Evolutionary conservation across 345 rosid species (phyloP).

Genomic region (Dimocarpus longan): DNA sequence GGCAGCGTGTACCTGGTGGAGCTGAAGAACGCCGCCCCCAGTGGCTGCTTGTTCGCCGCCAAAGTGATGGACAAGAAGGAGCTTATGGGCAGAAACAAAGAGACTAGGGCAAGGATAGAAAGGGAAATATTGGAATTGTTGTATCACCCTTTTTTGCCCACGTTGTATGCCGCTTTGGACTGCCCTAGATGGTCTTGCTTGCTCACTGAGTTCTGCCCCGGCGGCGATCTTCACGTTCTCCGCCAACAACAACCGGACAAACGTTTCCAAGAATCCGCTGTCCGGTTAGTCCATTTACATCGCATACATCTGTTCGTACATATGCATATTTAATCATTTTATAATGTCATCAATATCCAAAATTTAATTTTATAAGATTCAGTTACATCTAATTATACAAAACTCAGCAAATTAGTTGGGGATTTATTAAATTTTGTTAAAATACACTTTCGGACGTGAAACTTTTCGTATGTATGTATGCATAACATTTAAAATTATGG

Average conservation of each 20-base stretch:
- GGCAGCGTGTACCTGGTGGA: constrained; percentile 85
- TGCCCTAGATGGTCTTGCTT: constrained; percentile 74
- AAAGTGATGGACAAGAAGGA: constrained; percentile 86
- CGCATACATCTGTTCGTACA: neutral
- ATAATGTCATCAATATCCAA: no score
- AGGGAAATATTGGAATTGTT: constrained; percentile 66
- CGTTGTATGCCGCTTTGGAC: constrained; percentile 68
- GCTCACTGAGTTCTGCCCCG: constrained; percentile 82
- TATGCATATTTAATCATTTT: neutral
- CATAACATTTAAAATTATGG: neutral
- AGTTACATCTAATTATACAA: no score
- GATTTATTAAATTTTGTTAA: no score
- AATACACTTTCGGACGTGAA: no score
- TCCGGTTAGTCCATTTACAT: constrained; percentile 46
- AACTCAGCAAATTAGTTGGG: no score
- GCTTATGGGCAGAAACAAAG: constrained; percentile 65
- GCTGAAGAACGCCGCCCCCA: constrained; percentile 47
- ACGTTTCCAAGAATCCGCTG: constrained; percentile 70
- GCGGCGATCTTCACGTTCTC: constrained; percentile 84
- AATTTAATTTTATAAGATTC: no score
- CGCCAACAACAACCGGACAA: constrained; percentile 64
- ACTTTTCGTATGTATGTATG: neutral
- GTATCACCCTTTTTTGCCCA: constrained; percentile 89
- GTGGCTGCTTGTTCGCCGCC: constrained; percentile 67
- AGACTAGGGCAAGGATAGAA: constrained; percentile 64